phyloP scores from a whole-genome alignment of 768 basidiomycete species.

The Mycena rosella region DNA sequence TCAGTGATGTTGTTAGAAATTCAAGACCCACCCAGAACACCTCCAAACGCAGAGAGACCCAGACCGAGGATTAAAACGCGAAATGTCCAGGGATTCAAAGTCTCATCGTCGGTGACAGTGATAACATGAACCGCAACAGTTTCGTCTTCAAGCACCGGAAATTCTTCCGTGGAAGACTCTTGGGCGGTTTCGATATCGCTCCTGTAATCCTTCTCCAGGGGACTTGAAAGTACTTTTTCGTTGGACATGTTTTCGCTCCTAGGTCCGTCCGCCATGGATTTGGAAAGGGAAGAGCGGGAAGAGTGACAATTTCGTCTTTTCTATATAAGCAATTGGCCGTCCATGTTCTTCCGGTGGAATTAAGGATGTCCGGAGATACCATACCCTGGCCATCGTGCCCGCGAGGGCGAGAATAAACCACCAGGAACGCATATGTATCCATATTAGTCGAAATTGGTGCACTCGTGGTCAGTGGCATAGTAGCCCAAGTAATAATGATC shows the following conservation, averaged over 20 bases:
- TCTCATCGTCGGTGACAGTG: slow-evolving; percentile 59
- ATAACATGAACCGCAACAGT: slow-evolving; percentile 64
- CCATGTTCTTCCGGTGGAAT: no score
- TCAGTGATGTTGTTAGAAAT: slow-evolving; percentile 16
- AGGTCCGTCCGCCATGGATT: slow-evolving; percentile 9
- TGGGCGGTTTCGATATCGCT: slow-evolving; percentile 51
- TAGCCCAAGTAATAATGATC: no score
- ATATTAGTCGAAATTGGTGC: no score
- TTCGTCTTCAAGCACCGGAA: slow-evolving; percentile 56
- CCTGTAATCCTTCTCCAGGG: slow-evolving; percentile 46
- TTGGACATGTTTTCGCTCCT: background rate
- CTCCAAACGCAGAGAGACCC: slow-evolving; percentile 62
- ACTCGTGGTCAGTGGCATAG: no score
- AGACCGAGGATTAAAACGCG: slow-evolving; percentile 61
- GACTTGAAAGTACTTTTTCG: slow-evolving; percentile 43
- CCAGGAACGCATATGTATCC: no score
- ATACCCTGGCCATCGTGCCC: no score
- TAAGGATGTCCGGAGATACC: no score
- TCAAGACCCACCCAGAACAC: slow-evolving; percentile 56
- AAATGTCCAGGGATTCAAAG: slow-evolving; percentile 60
- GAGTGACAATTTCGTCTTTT: no score
- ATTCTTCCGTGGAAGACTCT: slow-evolving; percentile 44
- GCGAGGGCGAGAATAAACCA: no score
- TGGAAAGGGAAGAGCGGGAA: no score
- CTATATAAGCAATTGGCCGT: no score